Conservation (phyloP, 2,329 filamentous ascomycete species). For the Parafenestella ontariensis region DNA sequence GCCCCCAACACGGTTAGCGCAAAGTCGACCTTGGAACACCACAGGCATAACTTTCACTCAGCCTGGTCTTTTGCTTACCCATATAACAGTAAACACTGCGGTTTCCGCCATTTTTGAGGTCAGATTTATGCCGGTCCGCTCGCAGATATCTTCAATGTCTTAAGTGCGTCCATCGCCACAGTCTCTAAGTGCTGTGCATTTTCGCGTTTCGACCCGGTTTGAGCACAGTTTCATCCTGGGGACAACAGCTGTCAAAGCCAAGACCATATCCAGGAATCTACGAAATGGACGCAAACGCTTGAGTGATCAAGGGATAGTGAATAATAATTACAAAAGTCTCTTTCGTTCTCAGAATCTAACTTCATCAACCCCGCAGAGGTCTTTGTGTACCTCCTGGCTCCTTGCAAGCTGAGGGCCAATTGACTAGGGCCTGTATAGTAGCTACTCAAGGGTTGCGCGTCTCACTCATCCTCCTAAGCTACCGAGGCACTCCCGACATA, state of each 20-base stretch:
- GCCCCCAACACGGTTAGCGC: neutral
- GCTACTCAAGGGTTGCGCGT: conserved; percentile 13
- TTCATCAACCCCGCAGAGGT: neutral
- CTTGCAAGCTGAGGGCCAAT: neutral
- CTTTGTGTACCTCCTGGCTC: neutral
- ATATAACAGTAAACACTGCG: neutral
- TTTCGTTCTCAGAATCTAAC: neutral
- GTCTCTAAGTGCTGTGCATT: conserved; percentile 4
- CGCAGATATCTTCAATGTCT: neutral
- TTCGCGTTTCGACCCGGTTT: conserved; percentile 36
- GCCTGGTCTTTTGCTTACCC: neutral
- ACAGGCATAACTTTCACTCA: no score
- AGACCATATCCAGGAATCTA: neutral
- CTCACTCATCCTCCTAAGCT: conserved; percentile 10
- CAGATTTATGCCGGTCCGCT: neutral
- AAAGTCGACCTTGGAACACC: neutral
- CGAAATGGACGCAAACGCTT: neutral
- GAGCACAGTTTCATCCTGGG: conserved; percentile 33
- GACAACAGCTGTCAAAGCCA: neutral
- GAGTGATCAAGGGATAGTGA: neutral
- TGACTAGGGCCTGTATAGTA: neutral
- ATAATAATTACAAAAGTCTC: neutral
- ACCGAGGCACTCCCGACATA: conserved; percentile 31
- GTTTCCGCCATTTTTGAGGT: neutral
- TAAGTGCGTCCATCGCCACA: neutral